Evolutionary conservation across 2,329 filamentous ascomycete species (phyloP).

Genomic region (Exophiala bonariae): DNA sequence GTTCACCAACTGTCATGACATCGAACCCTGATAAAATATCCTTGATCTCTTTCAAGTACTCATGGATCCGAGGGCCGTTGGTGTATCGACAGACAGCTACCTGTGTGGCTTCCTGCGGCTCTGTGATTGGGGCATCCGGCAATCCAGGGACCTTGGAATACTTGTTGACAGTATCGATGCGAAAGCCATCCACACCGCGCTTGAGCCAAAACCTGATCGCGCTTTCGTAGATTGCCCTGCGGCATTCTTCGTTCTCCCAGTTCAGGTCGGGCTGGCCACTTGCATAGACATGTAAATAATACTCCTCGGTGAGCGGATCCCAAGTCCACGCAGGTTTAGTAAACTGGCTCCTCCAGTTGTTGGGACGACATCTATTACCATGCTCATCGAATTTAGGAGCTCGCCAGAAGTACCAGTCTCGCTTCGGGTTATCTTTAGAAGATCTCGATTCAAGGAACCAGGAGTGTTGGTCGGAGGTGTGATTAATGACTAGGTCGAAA

Average conservation of each 20-base stretch:
- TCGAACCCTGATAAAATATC: constrained; percentile 60
- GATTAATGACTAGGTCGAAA: constrained; percentile 72
- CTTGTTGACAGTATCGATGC: constrained; percentile 68
- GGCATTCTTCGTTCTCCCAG: constrained; percentile 67
- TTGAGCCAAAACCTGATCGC: constrained; percentile 74
- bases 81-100: too few species aligned
- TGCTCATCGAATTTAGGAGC: constrained; percentile 50
- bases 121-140: constrained; percentile 50
- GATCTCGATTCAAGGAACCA: constrained; percentile 67
- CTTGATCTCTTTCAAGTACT: constrained; percentile 67
- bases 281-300: constrained; percentile 71
- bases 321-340: constrained; percentile 54
- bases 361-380: constrained; percentile 64
- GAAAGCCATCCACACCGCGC: constrained; percentile 67
- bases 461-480: constrained; percentile 66
- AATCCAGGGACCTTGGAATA: constrained; percentile 59
- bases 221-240: constrained; percentile 65
- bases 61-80: constrained; percentile 68
- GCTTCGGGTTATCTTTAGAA: constrained; percentile 58
- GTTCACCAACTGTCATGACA: constrained; percentile 69
- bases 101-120: constrained; percentile 51
- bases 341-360: constrained; percentile 69
- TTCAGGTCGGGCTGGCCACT: constrained; percentile 74
- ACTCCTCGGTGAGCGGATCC: constrained; percentile 67
- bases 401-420: constrained; percentile 63